These are phyloP conservation scores for Suillus brevipes DNA, from an alignment of 768 basidiomycete species.

Conservation along the genomic window DNA sequence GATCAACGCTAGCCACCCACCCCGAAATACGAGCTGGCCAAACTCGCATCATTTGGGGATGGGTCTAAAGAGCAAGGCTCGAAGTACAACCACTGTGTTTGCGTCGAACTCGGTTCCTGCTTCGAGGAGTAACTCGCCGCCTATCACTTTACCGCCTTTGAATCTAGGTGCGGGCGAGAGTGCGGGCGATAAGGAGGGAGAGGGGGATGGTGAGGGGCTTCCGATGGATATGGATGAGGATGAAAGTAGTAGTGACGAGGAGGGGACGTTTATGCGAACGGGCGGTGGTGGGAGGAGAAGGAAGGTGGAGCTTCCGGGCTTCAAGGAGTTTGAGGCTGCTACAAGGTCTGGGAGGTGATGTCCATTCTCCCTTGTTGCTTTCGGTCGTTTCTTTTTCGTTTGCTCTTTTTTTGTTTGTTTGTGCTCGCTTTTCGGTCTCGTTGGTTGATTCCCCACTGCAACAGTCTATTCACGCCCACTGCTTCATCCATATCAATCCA, in stretches of 20 bases:
- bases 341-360: conserved; percentile 22
- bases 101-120: conserved; percentile 42
- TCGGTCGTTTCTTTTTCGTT: background rate
- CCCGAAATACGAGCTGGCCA: conserved; percentile 42
- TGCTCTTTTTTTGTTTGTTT: background rate
- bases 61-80: background rate
- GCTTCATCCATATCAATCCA: background rate
- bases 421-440: background rate
- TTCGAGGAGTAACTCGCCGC: conserved; percentile 67
- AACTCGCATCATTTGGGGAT: conserved; percentile 19
- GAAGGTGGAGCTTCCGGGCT: conserved; percentile 58
- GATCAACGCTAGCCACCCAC: conserved; percentile 44
- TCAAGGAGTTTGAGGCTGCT: conserved; percentile 65
- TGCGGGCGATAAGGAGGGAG: background rate
- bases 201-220: background rate
- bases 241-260: conserved; percentile 24
- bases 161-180: conserved; percentile 38
- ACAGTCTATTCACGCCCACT: background rate
- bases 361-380: background rate
- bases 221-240: conserved; percentile 14
- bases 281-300: background rate
- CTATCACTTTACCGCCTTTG: conserved; percentile 70
- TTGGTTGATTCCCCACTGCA: background rate
- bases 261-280: conserved; percentile 15
- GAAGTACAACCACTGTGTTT: conserved; percentile 8